A percentile compares a stretch with the other conserved stretches of the same genome.
phyloP scores from a whole-genome alignment of 768 basidiomycete species.

The Tricholoma flavovirens region DNA sequence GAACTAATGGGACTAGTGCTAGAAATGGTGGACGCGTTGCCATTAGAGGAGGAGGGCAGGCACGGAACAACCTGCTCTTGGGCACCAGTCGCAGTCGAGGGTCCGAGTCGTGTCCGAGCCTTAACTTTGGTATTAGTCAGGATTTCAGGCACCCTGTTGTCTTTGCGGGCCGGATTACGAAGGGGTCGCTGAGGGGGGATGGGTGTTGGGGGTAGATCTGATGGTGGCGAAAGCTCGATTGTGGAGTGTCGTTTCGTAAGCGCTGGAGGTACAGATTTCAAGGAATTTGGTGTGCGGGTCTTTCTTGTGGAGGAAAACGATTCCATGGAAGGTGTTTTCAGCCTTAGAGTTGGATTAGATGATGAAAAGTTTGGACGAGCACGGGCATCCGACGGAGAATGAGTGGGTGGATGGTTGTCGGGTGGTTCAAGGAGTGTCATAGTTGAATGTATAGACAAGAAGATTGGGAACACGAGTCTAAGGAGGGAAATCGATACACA shows the following conservation, averaged over 20 bases:
- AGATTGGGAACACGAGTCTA: neutral
- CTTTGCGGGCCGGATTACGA: conserved; percentile 26
- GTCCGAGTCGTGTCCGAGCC: too few species aligned
- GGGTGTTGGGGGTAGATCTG: conserved; percentile 14
- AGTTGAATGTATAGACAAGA: conserved; percentile 1
- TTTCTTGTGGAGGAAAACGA: conserved; percentile 10
- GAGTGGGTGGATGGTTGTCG: neutral
- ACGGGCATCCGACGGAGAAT: neutral
- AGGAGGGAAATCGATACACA: neutral
- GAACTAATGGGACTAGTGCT: conserved; percentile 7
- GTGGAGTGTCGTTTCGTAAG: conserved; percentile 32
- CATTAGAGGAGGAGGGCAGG: conserved; percentile 12
- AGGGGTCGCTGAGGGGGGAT: conserved; percentile 26
- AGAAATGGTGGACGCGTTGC: conserved; percentile 2
- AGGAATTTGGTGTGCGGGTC: neutral
- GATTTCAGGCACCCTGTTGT: neutral
- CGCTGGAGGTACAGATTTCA: conserved; percentile 3
- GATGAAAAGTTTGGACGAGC: conserved; percentile 12
- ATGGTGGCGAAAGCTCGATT: conserved; percentile 17
- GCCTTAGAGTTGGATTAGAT: conserved; percentile 15
- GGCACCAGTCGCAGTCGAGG: conserved; percentile 21
- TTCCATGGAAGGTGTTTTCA: conserved; percentile 18
- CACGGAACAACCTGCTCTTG: conserved; percentile 27
- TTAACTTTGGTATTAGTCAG: conserved; percentile 9
- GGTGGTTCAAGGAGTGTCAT: conserved; percentile 8